These are phyloP conservation scores for Colletotrichum costaricense DNA, from an alignment of 2,329 filamentous ascomycete species.

Conservation along the genomic window DNA sequence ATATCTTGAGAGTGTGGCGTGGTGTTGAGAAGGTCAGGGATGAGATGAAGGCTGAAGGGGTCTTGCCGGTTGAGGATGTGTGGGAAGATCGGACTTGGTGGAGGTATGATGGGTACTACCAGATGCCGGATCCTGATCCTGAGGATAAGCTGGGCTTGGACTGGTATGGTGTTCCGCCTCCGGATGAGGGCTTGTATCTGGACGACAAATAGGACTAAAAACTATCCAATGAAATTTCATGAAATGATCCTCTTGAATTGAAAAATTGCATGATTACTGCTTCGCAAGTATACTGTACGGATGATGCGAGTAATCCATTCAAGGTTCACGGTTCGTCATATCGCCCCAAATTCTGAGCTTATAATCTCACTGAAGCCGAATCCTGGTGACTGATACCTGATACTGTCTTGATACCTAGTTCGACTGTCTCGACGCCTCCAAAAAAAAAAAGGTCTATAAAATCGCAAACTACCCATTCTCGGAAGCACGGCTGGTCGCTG, in stretches of 20 bases:
- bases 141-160: constrained; percentile 45
- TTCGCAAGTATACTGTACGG: background rate
- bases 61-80: constrained; percentile 47
- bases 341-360: too few relatives aligned
- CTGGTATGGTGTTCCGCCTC: constrained; percentile 41
- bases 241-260: rapidly evolving
- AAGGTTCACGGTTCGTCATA: too few relatives aligned
- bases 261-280: background rate
- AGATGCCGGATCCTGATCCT: constrained; percentile 47
- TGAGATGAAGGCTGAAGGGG: constrained; percentile 43
- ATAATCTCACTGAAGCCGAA: too few relatives aligned
- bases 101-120: constrained; percentile 45
- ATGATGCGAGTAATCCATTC: too few relatives aligned
- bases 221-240: too few relatives aligned
- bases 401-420: too few relatives aligned
- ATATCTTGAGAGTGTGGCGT: constrained; percentile 49
- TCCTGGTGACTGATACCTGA: too few relatives aligned
- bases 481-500: background rate
- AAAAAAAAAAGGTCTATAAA: too few relatives aligned
- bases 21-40: constrained; percentile 40
- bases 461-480: background rate
- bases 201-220: background rate
- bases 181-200: constrained; percentile 25
- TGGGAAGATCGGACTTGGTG: constrained; percentile 48
- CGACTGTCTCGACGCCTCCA: too few relatives aligned